Evolutionary conservation across 2,329 filamentous ascomycete genomes (phyloP).

Genomic region (Colletotrichum orchidophilum): DNA sequence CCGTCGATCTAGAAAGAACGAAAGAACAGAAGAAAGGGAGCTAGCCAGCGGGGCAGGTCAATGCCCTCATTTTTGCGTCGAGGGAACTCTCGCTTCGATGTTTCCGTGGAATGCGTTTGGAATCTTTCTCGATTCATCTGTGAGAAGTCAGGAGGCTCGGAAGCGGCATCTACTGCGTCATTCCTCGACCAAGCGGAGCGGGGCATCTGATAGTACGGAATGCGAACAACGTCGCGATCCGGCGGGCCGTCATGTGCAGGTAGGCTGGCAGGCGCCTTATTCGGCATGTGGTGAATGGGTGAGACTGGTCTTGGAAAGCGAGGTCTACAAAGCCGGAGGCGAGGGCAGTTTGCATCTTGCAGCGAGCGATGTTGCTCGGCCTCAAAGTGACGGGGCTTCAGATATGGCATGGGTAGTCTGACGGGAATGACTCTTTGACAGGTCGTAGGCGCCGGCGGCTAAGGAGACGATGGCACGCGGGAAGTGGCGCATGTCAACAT

Average conservation of each 20-base stretch:
- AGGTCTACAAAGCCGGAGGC: background rate
- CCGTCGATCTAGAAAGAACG: slow-evolving; percentile 19
- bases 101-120: slow-evolving; percentile 13
- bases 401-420: too few species aligned
- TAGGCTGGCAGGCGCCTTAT: background rate
- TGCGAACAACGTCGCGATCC: background rate
- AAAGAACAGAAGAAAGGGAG: background rate
- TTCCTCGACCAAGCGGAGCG: background rate
- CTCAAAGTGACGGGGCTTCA: background rate
- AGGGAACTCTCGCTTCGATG: slow-evolving; percentile 7
- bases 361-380: background rate
- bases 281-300: background rate
- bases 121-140: slow-evolving; percentile 8
- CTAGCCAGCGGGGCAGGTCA: background rate
- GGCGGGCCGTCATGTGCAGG: slow-evolving; percentile 5
- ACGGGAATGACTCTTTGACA: background rate
- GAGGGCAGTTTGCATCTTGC: background rate
- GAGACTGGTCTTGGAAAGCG: background rate
- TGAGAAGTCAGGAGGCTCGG: background rate
- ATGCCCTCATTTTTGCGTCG: background rate
- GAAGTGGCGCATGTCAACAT: background rate
- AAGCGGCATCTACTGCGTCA: background rate
- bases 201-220: slow-evolving; percentile 10
- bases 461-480: background rate
- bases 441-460: background rate